Base-by-base conservation (phyloP, 2,329 filamentous ascomycete genomes). In the Fusarium scirpi region DNA sequence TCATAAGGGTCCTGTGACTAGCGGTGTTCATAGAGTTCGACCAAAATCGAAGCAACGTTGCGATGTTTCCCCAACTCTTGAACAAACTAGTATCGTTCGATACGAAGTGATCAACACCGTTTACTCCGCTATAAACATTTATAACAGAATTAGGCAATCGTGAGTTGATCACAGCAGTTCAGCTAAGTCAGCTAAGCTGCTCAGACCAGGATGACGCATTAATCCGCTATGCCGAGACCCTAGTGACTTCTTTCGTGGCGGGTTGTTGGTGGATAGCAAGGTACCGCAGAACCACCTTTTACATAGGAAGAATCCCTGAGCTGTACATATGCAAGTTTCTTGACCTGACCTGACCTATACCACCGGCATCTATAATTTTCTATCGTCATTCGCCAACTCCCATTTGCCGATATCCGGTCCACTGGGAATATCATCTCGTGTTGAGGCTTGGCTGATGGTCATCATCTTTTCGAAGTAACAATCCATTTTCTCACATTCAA, bases 391-490 rank as follows among this genome's bases (percentile, higher is more conserved):
- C 13, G 9, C 25, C 46, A 52, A 60, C 32, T 12, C 5, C 15
- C 22, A 29, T 20, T 62, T 67, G 62, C 56, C 62, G 56, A 67
- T 25, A 46, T n/a, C 55, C 56, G 62, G 22, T 20, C 10, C 25
- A 43, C 18, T n/a, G 43, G 22, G 61, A 60, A 25, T 18, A 61
- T 66, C 48, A 67, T 40, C 48, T 67, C 57, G 49, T 63, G 47
- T 66, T 67, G 13, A 46, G 20, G 38, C 63, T 66, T 66, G 63
- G 54, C 63, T 61, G 45, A 66, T 41, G 61, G n/a, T 22, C 25
- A 13, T 48, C 18, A 43, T n/a, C 22, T 20, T 30, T 20, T 16
- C 18, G 18, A 51, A 24, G 44, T 45, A 49, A 30, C 56, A 30
- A 62, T 32, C 32, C 30, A 44, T 29, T 18, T 15, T 20, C 11